Conservation (phyloP, 805 yeast genomes). For the Wickerhamiella hasegawae region DNA sequence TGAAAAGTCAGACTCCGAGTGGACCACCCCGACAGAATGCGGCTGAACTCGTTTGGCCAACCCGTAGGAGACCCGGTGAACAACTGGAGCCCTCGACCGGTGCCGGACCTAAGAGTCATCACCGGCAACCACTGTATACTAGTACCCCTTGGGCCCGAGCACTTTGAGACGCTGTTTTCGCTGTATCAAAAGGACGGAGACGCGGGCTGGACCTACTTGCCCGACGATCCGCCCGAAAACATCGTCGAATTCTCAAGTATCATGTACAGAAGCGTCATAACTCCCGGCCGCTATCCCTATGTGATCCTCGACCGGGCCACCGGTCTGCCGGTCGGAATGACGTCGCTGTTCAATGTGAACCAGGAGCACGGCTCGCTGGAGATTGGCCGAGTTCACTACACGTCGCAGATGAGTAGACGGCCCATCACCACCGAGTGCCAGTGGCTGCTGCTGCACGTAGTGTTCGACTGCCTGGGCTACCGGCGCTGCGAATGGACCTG, state of each 20-base stretch:
- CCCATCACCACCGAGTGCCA: slow-evolving; percentile 21
- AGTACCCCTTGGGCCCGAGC: slow-evolving; percentile 6
- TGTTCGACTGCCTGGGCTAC: slow-evolving; percentile 18
- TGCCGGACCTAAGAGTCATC: slow-evolving; percentile 2
- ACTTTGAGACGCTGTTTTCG: slow-evolving; percentile 8
- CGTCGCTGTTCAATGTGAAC: slow-evolving; percentile 18
- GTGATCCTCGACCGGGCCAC: slow-evolving; percentile 15
- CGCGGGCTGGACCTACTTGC: slow-evolving; percentile 13
- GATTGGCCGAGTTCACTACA: slow-evolving; percentile 19
- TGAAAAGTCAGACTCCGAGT: too few species aligned
- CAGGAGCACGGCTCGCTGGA: slow-evolving; percentile 17
- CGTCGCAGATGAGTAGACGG: slow-evolving; percentile 14
- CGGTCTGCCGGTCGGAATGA: slow-evolving; percentile 17
- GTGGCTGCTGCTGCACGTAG: slow-evolving; percentile 18
- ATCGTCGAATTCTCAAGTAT: slow-evolving; percentile 10
- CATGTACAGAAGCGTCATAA: too few species aligned
- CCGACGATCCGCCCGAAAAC: slow-evolving; percentile 8
- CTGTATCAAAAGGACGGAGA: slow-evolving; percentile 1
- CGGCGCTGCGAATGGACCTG: slow-evolving; percentile 25
- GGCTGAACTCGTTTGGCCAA: slow-evolving; percentile 5
- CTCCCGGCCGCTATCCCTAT: slow-evolving; percentile 9
- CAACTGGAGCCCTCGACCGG: slow-evolving; percentile 6
- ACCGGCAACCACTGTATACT: slow-evolving; percentile 5
- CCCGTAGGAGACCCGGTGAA: slow-evolving; percentile 17
- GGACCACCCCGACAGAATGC: too few species aligned